Conservation (phyloP, 768 basidiomycete genomes). For the Chalciporus sphaerocephalus region DNA sequence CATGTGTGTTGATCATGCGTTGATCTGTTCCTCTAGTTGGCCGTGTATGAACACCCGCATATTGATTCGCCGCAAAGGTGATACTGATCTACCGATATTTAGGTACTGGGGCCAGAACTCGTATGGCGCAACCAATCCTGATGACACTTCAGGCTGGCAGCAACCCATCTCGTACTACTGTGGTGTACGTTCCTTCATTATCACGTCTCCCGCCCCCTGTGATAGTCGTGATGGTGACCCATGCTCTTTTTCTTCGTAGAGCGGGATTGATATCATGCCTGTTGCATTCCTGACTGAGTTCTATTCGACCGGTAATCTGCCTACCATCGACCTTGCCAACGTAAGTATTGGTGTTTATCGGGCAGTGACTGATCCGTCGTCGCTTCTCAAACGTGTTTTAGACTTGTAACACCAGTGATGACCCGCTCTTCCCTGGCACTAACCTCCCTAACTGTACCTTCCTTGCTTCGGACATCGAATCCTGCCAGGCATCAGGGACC, state of each 20-base stretch:
- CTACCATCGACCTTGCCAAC: constrained; percentile 66
- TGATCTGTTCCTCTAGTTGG: constrained; percentile 14
- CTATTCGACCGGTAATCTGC: constrained; percentile 57
- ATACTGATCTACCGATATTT: constrained; percentile 5
- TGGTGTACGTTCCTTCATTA: constrained; percentile 46
- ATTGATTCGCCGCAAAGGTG: not conserved
- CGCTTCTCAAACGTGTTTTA: too few relatives aligned
- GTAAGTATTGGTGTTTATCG: constrained; percentile 34
- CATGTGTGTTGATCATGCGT: not conserved
- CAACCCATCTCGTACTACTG: constrained; percentile 62
- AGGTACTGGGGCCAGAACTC: constrained; percentile 79
- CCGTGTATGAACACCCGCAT: constrained; percentile 16
- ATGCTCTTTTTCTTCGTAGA: too few relatives aligned
- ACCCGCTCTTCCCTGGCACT: constrained; percentile 40
- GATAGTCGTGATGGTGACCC: too few relatives aligned
- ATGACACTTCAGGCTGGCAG: constrained; percentile 56
- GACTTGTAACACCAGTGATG: constrained; percentile 41
- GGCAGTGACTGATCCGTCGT: too few relatives aligned
- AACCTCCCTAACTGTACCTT: constrained; percentile 37
- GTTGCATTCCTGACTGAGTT: constrained; percentile 66
- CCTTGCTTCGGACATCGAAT: constrained; percentile 40
- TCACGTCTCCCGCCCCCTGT: too few relatives aligned
- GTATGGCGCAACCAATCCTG: constrained; percentile 53
- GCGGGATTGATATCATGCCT: constrained; percentile 68
- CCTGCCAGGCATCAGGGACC: constrained; percentile 45